A percentile compares a stretch with the other conserved stretches of the same genome.
Evolutionary conservation across 495 filamentous ascomycete genomes (phyloP).

Genomic region (Aspergillus carlsbadensis): DNA sequence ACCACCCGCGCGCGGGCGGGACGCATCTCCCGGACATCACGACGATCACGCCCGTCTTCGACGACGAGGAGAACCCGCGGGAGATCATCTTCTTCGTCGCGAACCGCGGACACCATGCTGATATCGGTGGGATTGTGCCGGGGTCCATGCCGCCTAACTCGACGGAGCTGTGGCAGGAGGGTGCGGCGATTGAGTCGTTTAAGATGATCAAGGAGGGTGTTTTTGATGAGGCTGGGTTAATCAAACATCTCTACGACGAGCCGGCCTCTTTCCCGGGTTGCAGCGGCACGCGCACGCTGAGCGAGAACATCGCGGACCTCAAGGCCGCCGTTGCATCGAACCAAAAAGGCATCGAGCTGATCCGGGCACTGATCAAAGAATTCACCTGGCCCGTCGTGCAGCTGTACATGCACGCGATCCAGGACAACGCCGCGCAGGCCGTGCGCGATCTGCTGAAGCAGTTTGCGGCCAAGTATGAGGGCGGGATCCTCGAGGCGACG

Average conservation of each 20-base stretch:
- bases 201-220: slow-evolving; percentile 86
- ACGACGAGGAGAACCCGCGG: slow-evolving; percentile 47
- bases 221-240: slow-evolving; percentile 84
- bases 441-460: slow-evolving; percentile 77
- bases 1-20: slow-evolving; percentile 90
- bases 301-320: slow-evolving; percentile 92
- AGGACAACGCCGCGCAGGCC: slow-evolving; percentile 82
- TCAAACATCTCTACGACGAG: slow-evolving; percentile 75
- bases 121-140: slow-evolving; percentile 92
- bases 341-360: slow-evolving; percentile 90
- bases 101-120: slow-evolving; percentile 71
- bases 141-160: slow-evolving; percentile 96
- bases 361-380: slow-evolving; percentile 76
- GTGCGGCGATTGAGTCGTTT: slow-evolving; percentile 87
- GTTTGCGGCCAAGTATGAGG: slow-evolving; percentile 70
- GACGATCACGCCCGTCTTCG: slow-evolving; percentile 80
- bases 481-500: slow-evolving; percentile 70
- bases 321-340: slow-evolving; percentile 95
- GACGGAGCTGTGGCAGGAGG: slow-evolving; percentile 88
- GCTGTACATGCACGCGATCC: slow-evolving; percentile 92
- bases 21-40: slow-evolving; percentile 90
- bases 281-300: slow-evolving; percentile 81
- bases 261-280: slow-evolving; percentile 84
- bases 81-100: slow-evolving; percentile 92
- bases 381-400: slow-evolving; percentile 88